Percentiles rank a stretch among this genome's conserved stretches.
phyloP scores from a whole-genome alignment of 805 yeast species.

The Pichia scutulata region DNA sequence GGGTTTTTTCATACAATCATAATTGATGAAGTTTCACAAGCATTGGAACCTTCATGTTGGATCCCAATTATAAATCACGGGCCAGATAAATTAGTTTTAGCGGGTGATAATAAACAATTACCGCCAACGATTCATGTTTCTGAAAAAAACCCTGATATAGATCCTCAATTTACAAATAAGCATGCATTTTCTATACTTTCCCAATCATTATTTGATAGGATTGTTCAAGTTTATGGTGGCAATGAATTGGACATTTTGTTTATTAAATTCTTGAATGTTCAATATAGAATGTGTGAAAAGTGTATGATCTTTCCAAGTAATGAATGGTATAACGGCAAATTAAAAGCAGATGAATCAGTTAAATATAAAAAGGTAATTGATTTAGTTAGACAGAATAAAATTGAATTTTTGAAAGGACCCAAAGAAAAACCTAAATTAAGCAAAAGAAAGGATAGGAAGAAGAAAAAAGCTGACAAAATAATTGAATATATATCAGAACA shows the following conservation, averaged over 20 bases:
- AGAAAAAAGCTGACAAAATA: constrained; percentile 21
- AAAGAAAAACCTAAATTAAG: background rate
- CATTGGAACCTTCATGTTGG: constrained; percentile 95
- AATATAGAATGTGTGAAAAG: constrained; percentile 76
- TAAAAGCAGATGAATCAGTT: constrained; percentile 58
- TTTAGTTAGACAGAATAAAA: constrained; percentile 22
- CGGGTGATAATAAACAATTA: constrained; percentile 89
- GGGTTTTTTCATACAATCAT: constrained; percentile 66
- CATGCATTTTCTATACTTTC: constrained; percentile 42
- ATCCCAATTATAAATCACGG: constrained; percentile 74
- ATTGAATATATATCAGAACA: constrained; percentile 30
- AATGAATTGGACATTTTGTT: constrained; percentile 28
- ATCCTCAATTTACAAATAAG: constrained; percentile 13
- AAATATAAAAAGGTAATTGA: constrained; percentile 45
- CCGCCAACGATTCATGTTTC: constrained; percentile 74
- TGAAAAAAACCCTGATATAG: constrained; percentile 1
- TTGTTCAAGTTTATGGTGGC: constrained; percentile 42
- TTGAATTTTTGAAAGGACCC: background rate
- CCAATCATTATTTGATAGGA: constrained; percentile 72
- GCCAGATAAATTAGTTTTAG: constrained; percentile 57
- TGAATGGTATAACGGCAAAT: constrained; percentile 52
- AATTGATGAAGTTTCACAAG: constrained; percentile 92
- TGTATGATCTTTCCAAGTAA: constrained; percentile 77
- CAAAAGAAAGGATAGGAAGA: constrained; percentile 4
- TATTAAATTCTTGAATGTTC: constrained; percentile 59